A percentile compares a stretch with the other conserved stretches of the same genome.
Evolutionary conservation across 2,329 filamentous ascomycete genomes (phyloP).

Genomic region (Stagonosporopsis cucurbitacearum): DNA sequence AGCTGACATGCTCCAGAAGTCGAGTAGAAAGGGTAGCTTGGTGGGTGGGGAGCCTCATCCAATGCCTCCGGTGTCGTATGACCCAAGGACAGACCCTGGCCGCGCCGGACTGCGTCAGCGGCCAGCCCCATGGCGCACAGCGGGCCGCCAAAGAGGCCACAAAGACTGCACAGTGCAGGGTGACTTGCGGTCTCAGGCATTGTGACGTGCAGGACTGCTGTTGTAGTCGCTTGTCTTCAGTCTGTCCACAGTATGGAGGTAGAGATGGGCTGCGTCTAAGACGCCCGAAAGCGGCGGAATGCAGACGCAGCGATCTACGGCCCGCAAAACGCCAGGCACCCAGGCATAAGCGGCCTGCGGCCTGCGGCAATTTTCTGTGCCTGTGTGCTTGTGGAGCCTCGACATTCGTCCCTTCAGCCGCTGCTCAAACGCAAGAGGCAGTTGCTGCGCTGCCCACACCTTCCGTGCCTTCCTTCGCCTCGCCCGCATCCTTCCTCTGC

Average conservation of each 20-base stretch:
- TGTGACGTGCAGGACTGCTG: neutral
- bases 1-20: conserved; percentile 15
- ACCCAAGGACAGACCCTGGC: conserved; percentile 2
- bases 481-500: neutral
- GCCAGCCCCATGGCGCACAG: conserved; percentile 2
- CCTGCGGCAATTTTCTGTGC: conserved; percentile 10
- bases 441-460: conserved; percentile 9
- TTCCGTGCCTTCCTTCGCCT: neutral
- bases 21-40: conserved; percentile 1
- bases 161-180: neutral
- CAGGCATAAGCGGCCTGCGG: conserved; percentile 8
- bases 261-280: conserved; percentile 6
- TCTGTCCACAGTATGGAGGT: too few species aligned
- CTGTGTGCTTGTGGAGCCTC: conserved; percentile 4
- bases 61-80: conserved; percentile 3
- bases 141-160: conserved; percentile 3
- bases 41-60: neutral
- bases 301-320: conserved; percentile 20
- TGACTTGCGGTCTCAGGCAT: neutral
- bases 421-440: conserved; percentile 8
- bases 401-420: conserved; percentile 4
- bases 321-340: conserved; percentile 16
- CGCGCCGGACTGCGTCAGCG: conserved; percentile 6
- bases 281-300: conserved; percentile 15
- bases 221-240: too few species aligned